Evolutionary conservation across 1,284 basidiomycete genomes (phyloP), one percentile per base, ranked within the genome.

Genomic region (Boletus mariae): DNA sequence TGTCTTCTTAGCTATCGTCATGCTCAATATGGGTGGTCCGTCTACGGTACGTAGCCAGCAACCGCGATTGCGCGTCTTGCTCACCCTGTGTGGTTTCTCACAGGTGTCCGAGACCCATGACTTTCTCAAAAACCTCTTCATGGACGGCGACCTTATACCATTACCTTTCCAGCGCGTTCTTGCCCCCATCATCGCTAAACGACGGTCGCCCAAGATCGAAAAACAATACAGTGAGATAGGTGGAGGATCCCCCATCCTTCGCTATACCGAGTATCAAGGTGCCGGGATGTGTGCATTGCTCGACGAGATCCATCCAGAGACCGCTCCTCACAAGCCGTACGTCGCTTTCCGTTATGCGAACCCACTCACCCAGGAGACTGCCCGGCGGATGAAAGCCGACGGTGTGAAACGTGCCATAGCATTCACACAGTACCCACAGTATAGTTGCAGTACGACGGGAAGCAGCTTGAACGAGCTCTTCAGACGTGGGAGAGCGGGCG

Each of bases 1-100:
- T 26, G 17, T 10, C 13, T 42, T 49, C 1, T 12, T 57, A 90
- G 96, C 90, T 38, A 82, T 99, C 55, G 91, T 99, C 32, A 92
- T 99, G 89, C 80, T 99, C 76, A 99, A 98, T 74, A 98, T 99
- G 96, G 96, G 96, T 45, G 96, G 96, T 1, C 96, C 96, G 10
- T 84, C 90, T 40, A 97, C 93, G 47, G 92, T 92, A 67, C 64
- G 84, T 70, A 31, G 32, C 55, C n/a, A 23, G 5, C 28, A 28
- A 31, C 26, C 41, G 23, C 8, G 12, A 38, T 35, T 29, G 35
- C 42, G 48, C 26, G 41, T 32, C 43, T 45, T 43, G 35, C 43
- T 57, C 47, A 53, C 34, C 20, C 11, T 25, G 31, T 15, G n/a
- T 56, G 25, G 45, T 54, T 54, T 58, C 45, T 42, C 54, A 53